Conservation (phyloP, 306 rosid genomes). For the Glycine soja region DNA sequence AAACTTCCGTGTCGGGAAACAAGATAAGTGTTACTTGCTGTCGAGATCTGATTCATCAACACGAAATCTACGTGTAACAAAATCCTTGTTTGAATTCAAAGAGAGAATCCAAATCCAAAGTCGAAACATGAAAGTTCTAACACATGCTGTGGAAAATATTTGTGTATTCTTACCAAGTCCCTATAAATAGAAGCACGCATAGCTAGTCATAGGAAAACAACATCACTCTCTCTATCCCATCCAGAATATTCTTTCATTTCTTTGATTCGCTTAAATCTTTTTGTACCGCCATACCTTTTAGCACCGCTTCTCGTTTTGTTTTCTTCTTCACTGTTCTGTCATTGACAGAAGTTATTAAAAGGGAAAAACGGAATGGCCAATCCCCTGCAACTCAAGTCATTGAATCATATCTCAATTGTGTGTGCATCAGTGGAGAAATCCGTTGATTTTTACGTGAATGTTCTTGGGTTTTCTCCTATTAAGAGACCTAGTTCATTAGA, state of each 20-base stretch:
- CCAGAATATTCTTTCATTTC: background rate
- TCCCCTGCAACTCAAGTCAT: constrained; percentile 72
- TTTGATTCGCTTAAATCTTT: background rate
- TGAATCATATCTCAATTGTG: constrained; percentile 79
- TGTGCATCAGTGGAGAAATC: constrained; percentile 77
- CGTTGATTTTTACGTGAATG: constrained; percentile 62
- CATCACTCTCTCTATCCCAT: background rate
- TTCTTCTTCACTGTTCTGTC: background rate
- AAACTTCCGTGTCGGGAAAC: constrained; percentile 43
- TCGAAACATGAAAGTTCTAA: constrained; percentile 36
- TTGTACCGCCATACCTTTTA: constrained; percentile 24
- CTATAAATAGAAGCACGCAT: constrained; percentile 14
- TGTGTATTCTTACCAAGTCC: background rate
- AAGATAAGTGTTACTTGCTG: constrained; percentile 37
- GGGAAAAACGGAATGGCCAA: constrained; percentile 46
- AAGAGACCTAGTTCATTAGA: constrained; percentile 51
- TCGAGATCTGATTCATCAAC: constrained; percentile 46
- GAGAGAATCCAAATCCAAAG: constrained; percentile 14
- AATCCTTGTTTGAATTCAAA: constrained; percentile 1
- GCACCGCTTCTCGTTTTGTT: background rate
- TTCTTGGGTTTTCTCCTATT: constrained; percentile 71
- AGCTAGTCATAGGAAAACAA: background rate
- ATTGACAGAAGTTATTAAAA: background rate
- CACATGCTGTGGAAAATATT: background rate
- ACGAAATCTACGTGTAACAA: constrained; percentile 45